Evolutionary conservation across 176 grass and related monocot genomes (phyloP).

Genomic region (Hordeum vulgare): MorexV3_pseudomolecules_assembly NC_058523.1:487620919-487621418

Average conservation of each 20-base stretch:
- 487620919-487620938: too few relatives aligned
- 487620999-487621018: not conserved
- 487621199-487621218: not conserved
- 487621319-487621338: not conserved
- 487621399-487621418: conserved; percentile 32
- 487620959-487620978: too few relatives aligned
- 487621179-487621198: conserved; percentile 20
- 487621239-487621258: conserved; percentile 19
- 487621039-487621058: too few relatives aligned
- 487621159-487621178: conserved; percentile 20
- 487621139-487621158: conserved; percentile 14
- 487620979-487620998: not conserved
- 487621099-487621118: not conserved
- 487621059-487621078: not conserved
- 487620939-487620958: too few relatives aligned
- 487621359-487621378: not conserved
- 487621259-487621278: conserved; percentile 13
- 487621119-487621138: not conserved
- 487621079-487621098: conserved; percentile 8
- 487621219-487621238: conserved; percentile 15
- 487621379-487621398: conserved; percentile 16
- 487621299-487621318: conserved; percentile 30
- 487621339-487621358: conserved; percentile 7
- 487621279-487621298: conserved; percentile 42
- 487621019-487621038: too few relatives aligned